Base-by-base conservation (phyloP, 371 early-diverging fungal species). In the Rhizomucor pusillus region DNA sequence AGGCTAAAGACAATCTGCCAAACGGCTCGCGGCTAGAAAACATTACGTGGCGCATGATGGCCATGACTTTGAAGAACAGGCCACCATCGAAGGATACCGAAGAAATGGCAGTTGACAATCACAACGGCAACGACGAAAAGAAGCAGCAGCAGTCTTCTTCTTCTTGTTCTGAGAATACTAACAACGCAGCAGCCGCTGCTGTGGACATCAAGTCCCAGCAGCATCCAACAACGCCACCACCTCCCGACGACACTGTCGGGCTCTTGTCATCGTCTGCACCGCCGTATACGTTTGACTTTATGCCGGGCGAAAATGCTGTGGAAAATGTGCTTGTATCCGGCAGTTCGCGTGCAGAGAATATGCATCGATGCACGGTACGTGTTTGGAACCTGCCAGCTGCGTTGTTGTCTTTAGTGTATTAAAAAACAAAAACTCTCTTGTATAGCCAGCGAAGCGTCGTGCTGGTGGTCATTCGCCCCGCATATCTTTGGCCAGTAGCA, bases 11-110 rank as follows among this genome's bases (percentile, higher is more conserved):
- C 47, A 63, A 61, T 14, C 41, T 81, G 44, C 81, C 82, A 11
- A 66, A 85, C 19, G 82, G 80, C 35, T 64, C 72, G 34, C 71
- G 85, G 20, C 56, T 82, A 1, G 85, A 85, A 54, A 85, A 85
- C 61, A 43, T 81, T 22, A 76, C 82, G 3, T 85, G 85, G 85
- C 76, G 85, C 18, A 70, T 77, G 62, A 82, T 85, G 85, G 78
- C 78, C 12, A 67, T 81, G 67, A 69, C 74, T 12, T 47, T 75
- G 2, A 71, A 65, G 51, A 68, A 73, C 25, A 64, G 47, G 68
- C 29, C 29, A 74, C 43, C 29, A 29, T 29, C 29, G 29, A 53
- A 53, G 18, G 43, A 53, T 14, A 5, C 43, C 3, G 56, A 67
- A 59, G 68, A 73, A 40, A 57, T 57, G 41, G 3, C 41, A 41